These are phyloP conservation scores for Fusarium tupiense DNA, from an alignment of 2,329 filamentous ascomycete genomes.

Conservation along the genomic window DNA sequence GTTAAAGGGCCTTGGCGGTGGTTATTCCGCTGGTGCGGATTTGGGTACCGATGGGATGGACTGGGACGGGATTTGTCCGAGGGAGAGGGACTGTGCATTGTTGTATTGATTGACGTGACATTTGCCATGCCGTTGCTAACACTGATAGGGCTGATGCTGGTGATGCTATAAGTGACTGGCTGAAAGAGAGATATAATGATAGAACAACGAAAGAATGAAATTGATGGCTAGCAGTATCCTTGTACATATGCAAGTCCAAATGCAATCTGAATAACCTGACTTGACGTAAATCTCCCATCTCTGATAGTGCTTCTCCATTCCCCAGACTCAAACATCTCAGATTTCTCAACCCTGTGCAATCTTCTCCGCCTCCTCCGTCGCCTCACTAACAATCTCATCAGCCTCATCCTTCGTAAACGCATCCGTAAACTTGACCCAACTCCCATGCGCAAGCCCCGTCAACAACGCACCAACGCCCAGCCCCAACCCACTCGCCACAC, in stretches of 20 bases:
- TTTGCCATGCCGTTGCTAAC: background rate
- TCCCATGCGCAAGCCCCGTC: conserved; percentile 31
- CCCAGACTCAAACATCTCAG: background rate
- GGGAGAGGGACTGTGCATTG: background rate
- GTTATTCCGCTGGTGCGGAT: background rate
- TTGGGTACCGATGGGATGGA: background rate
- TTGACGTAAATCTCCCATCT: background rate
- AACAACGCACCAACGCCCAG: too few species aligned
- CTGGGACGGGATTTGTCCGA: background rate
- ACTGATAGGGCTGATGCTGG: background rate
- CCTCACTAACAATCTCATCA: conserved; percentile 28
- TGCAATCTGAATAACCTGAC: background rate
- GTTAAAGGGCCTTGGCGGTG: background rate
- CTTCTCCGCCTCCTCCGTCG: conserved; percentile 30
- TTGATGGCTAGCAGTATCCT: background rate
- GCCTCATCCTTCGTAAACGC: conserved; percentile 33
- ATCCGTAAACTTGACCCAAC: conserved; percentile 37
- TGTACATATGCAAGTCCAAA: background rate
- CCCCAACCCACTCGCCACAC: too few species aligned
- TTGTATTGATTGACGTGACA: background rate
- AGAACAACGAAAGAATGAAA: background rate
- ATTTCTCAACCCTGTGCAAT: background rate
- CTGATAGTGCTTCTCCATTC: too few species aligned
- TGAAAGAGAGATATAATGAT: background rate
- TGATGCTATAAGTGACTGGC: background rate